phyloP scores from a whole-genome alignment of 2,329 filamentous ascomycete genomes.

The Huntiella savannae region DNA sequence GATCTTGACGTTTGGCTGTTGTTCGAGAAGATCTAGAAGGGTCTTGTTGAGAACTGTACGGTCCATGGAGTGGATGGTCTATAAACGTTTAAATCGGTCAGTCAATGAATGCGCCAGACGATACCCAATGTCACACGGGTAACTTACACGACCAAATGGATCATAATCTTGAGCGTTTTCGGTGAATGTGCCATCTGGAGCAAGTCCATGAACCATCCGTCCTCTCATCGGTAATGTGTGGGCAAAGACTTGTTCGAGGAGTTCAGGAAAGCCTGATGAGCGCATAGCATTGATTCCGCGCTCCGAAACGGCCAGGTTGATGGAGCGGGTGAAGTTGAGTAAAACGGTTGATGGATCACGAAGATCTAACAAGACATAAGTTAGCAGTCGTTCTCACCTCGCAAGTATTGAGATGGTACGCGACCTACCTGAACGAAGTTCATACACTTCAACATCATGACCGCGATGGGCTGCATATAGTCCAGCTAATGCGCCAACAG shows the following conservation, averaged over 20 bases:
- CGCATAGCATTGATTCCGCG: conserved; percentile 79
- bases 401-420: not conserved
- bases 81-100: conserved; percentile 24
- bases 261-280: conserved; percentile 42
- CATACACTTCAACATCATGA: conserved; percentile 82
- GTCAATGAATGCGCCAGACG: not conserved
- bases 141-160: conserved; percentile 57
- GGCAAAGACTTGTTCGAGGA: conserved; percentile 55
- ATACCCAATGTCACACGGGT: not conserved
- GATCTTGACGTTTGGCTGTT: conserved; percentile 72
- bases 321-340: conserved; percentile 94
- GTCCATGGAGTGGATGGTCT: conserved; percentile 77
- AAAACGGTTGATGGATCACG: conserved; percentile 65
- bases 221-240: conserved; percentile 85
- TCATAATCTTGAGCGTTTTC: conserved; percentile 81
- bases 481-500: conserved; percentile 79
- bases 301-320: conserved; percentile 88
- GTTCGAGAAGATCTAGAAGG: conserved; percentile 66
- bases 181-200: conserved; percentile 44
- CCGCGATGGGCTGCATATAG: conserved; percentile 81
- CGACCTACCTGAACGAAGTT: conserved; percentile 66
- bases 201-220: conserved; percentile 78
- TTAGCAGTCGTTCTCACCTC: not conserved
- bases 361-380: conserved; percentile 43
- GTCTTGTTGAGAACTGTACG: conserved; percentile 64